Percentiles rank a stretch among this genome's conserved stretches.
phyloP scores from a whole-genome alignment of 495 filamentous ascomycete species.

The Amorphotheca resinae region DNA sequence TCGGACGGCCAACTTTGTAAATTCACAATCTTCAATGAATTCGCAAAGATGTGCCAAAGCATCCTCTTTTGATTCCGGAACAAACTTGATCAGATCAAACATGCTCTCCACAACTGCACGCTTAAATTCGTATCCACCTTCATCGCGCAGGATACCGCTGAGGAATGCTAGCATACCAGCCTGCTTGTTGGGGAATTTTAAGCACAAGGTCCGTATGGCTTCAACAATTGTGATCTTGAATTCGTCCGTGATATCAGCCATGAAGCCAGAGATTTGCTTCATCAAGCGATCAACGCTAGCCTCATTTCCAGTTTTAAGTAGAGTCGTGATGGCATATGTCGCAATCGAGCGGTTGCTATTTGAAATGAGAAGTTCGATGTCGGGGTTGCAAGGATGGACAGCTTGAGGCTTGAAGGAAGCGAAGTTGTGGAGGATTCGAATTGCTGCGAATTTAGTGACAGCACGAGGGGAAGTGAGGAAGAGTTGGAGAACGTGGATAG shows the following conservation, averaged over 20 bases:
- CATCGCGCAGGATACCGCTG: slow-evolving; percentile 86
- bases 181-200: slow-evolving; percentile 98
- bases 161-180: slow-evolving; percentile 95
- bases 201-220: slow-evolving; percentile 86
- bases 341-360: slow-evolving; percentile 96
- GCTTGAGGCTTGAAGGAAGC: slow-evolving; percentile 89
- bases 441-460: slow-evolving; percentile 95
- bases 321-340: slow-evolving; percentile 93
- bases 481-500: slow-evolving; percentile 86
- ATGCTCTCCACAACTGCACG: slow-evolving; percentile 96
- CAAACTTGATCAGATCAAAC: slow-evolving; percentile 98
- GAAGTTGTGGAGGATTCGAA: slow-evolving; percentile 92
- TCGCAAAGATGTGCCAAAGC: slow-evolving; percentile 94
- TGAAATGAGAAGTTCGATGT: slow-evolving; percentile 91
- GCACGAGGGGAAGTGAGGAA: slow-evolving; percentile 95
- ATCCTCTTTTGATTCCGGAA: slow-evolving; percentile 95
- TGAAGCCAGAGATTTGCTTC: slow-evolving; percentile 96
- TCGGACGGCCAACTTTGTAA: slow-evolving; percentile 93
- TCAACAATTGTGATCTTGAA: slow-evolving; percentile 99
- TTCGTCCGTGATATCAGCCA: slow-evolving; percentile 96
- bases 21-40: slow-evolving; percentile 99
- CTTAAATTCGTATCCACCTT: slow-evolving; percentile 98
- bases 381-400: slow-evolving; percentile 86
- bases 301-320: slow-evolving; percentile 97
- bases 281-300: slow-evolving; percentile 92